These are phyloP conservation scores for Lecanicillium sp. DNA, from an alignment of 2,329 filamentous ascomycete species.

Conservation along the genomic window DNA sequence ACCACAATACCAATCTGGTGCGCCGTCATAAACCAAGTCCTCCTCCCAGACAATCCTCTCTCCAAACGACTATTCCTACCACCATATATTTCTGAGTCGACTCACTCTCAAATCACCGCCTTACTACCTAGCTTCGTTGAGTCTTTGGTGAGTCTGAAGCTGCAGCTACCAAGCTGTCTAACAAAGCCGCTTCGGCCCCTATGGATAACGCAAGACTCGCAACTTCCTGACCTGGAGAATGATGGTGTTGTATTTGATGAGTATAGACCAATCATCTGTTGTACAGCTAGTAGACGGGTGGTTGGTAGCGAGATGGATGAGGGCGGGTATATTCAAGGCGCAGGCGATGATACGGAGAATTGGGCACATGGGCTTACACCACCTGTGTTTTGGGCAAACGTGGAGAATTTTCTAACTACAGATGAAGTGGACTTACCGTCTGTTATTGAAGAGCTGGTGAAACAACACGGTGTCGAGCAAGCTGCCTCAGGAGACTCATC, in stretches of 20 bases:
- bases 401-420: slow-evolving; percentile 48
- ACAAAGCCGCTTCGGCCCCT: slow-evolving; percentile 66
- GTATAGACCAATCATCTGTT: slow-evolving; percentile 70
- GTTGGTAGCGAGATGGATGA: slow-evolving; percentile 55
- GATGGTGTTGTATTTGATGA: slow-evolving; percentile 36
- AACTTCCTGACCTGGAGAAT: slow-evolving; percentile 23
- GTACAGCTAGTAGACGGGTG: slow-evolving; percentile 72
- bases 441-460: slow-evolving; percentile 38
- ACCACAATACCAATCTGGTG: slow-evolving; percentile 96
- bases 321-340: slow-evolving; percentile 78
- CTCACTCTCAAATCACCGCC: slow-evolving; percentile 67
- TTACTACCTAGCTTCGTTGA: slow-evolving; percentile 47
- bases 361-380: slow-evolving; percentile 82
- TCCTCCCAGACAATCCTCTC: slow-evolving; percentile 55
- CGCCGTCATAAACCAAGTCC: slow-evolving; percentile 68
- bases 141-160: slow-evolving; percentile 44
- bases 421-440: slow-evolving; percentile 55
- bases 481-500: slow-evolving; percentile 6
- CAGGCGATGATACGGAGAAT: slow-evolving; percentile 88
- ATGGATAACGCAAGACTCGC: slow-evolving; percentile 70
- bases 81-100: slow-evolving; percentile 60
- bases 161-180: slow-evolving; percentile 48
- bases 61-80: slow-evolving; percentile 58
- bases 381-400: slow-evolving; percentile 68
- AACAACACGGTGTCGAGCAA: slow-evolving; percentile 13